Percentiles rank a stretch among this genome's conserved stretches.
Evolutionary conservation across 495 filamentous ascomycete species (phyloP).

Genomic region (Neurospora sp.): DNA sequence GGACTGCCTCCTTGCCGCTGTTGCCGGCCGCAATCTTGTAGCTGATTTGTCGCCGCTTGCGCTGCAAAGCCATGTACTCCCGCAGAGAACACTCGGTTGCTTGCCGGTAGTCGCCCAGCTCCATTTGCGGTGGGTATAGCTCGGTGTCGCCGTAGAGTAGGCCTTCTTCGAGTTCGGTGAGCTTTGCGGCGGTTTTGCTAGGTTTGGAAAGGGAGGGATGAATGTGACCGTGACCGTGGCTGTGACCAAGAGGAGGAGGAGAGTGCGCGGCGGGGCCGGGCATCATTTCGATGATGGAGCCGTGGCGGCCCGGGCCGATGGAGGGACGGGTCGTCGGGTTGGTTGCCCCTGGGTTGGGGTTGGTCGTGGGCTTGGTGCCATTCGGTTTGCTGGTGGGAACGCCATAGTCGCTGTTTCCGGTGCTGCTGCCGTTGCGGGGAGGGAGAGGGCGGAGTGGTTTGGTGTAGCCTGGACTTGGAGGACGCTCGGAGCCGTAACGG

Average conservation of each 20-base stretch:
- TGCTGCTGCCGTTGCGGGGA: neutral
- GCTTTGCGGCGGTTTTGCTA: neutral
- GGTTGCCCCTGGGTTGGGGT: slow-evolving; percentile 3
- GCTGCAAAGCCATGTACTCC: slow-evolving; percentile 26
- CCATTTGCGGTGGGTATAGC: neutral
- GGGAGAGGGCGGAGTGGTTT: neutral
- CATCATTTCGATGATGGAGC: slow-evolving; percentile 2
- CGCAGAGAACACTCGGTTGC: slow-evolving; percentile 23
- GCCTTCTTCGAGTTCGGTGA: neutral
- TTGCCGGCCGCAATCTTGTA: neutral
- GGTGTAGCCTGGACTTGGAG: neutral
- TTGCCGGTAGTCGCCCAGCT: slow-evolving; percentile 8
- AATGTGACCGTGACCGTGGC: neutral
- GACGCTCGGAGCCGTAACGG: neutral
- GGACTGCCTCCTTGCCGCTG: slow-evolving; percentile 4
- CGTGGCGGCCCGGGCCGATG: slow-evolving; percentile 1
- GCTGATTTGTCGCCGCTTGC: slow-evolving; percentile 5
- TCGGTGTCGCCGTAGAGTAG: neutral
- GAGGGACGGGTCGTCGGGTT: slow-evolving; percentile 10
- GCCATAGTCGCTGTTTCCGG: neutral
- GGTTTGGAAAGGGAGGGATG: slow-evolving; percentile 1
- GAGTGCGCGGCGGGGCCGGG: slow-evolving; percentile 3
- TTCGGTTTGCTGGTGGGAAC: neutral
- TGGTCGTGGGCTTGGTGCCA: too few species aligned
- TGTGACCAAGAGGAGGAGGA: slow-evolving; percentile 1